phyloP scores from a whole-genome alignment of 1,139 yeast species.

The Suhomyces guaymorum region DNA sequence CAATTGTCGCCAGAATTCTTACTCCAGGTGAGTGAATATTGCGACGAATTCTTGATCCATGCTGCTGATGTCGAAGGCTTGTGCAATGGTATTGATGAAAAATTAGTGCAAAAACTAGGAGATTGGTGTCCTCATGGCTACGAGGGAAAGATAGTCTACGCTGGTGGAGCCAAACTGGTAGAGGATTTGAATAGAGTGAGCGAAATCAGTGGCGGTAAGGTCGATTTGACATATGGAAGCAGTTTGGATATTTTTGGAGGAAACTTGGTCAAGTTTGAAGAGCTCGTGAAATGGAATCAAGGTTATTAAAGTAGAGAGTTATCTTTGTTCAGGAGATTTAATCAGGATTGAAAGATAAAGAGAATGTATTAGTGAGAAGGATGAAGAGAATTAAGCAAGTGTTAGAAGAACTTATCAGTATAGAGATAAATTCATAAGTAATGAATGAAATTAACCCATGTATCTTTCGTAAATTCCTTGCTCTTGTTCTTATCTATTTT shows the following conservation, averaged over 20 bases:
- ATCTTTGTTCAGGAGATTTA: no score
- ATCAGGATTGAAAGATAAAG: no score
- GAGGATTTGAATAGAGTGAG: conserved; percentile 68
- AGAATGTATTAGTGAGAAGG: no score
- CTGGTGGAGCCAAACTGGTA: conserved; percentile 89
- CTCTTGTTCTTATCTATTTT: no score
- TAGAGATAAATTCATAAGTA: no score
- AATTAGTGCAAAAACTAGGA: conserved; percentile 67
- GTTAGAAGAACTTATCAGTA: no score
- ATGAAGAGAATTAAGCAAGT: no score
- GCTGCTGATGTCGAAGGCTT: conserved; percentile 99
- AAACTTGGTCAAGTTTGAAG: conserved; percentile 66
- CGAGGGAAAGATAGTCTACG: conserved; percentile 79
- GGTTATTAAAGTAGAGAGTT: not conserved
- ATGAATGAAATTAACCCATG: no score
- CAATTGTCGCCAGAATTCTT: conserved; percentile 58
- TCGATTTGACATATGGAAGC: conserved; percentile 90
- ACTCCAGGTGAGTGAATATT: conserved; percentile 55
- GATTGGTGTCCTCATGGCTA: conserved; percentile 68
- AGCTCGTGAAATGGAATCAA: conserved; percentile 73
- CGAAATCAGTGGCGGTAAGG: conserved; percentile 70
- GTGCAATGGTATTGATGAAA: conserved; percentile 86
- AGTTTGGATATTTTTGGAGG: conserved; percentile 96
- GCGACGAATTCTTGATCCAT: conserved; percentile 86
- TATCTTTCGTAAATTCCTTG: no score